These are phyloP conservation scores for Lentinula sp. DNA, from an alignment of 768 basidiomycete species.

Conservation along the genomic window DNA sequence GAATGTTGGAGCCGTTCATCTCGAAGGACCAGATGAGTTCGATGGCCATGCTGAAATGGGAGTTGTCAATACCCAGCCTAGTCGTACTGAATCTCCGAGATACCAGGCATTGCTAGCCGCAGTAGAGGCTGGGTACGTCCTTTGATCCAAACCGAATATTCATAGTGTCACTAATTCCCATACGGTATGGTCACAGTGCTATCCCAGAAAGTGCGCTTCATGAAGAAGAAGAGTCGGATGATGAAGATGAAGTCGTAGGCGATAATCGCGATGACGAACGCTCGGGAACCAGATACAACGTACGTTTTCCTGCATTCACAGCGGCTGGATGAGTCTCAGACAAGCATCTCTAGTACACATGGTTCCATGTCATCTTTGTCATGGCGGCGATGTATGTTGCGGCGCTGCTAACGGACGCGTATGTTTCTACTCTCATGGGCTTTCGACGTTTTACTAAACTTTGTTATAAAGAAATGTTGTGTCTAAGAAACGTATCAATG, in stretches of 20 bases:
- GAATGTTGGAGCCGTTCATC: conserved; percentile 55
- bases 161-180: background rate
- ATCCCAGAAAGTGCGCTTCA: conserved; percentile 89
- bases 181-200: conserved; percentile 40
- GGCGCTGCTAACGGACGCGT: conserved; percentile 97
- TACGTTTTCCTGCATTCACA: conserved; percentile 27
- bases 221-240: conserved; percentile 70
- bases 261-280: conserved; percentile 90
- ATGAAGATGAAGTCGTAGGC: conserved; percentile 68
- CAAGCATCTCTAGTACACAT: conserved; percentile 66
- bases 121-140: conserved; percentile 83
- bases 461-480: conserved; percentile 59
- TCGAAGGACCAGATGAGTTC: conserved; percentile 48
- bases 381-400: conserved; percentile 98
- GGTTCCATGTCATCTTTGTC: conserved; percentile 98
- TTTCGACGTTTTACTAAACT: background rate
- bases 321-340: conserved; percentile 4
- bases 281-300: conserved; percentile 91
- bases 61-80: conserved; percentile 79
- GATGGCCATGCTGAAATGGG: conserved; percentile 61
- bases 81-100: conserved; percentile 76
- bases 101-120: conserved; percentile 95
- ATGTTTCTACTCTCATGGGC: conserved; percentile 23
- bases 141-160: background rate
- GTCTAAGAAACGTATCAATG: conserved; percentile 43